phyloP scores from a whole-genome alignment of 495 filamentous ascomycete species.

The Penicillium verhagenii region DNA sequence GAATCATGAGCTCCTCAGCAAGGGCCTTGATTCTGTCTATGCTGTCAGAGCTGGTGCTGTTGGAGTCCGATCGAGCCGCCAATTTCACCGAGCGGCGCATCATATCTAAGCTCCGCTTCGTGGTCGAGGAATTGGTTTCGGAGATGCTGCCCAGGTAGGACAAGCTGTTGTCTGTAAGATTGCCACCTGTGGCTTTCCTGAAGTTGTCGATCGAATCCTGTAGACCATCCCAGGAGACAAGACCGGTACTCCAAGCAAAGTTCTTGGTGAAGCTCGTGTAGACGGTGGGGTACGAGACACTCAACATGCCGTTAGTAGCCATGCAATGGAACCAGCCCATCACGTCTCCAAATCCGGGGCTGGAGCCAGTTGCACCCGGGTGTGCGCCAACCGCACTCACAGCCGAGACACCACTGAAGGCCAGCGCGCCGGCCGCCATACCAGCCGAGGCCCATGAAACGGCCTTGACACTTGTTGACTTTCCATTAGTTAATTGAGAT shows the following conservation, averaged over 20 bases:
- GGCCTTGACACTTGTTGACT: slow-evolving; percentile 68
- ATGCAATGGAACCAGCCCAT: slow-evolving; percentile 90
- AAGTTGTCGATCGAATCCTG: slow-evolving; percentile 86
- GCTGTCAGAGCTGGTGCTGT: slow-evolving; percentile 28
- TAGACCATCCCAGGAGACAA: slow-evolving; percentile 79
- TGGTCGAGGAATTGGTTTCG: slow-evolving; percentile 33
- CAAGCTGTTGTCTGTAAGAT: slow-evolving; percentile 77
- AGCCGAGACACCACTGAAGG: slow-evolving; percentile 72
- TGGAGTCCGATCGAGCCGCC: slow-evolving; percentile 44
- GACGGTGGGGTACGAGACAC: slow-evolving; percentile 78
- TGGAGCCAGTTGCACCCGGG: slow-evolving; percentile 64
- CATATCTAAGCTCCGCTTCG: slow-evolving; percentile 55
- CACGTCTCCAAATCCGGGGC: slow-evolving; percentile 83
- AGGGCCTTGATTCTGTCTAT: slow-evolving; percentile 70
- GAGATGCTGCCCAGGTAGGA: slow-evolving; percentile 65
- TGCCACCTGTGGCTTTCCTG: slow-evolving; percentile 75
- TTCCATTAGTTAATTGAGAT: slow-evolving; percentile 81
- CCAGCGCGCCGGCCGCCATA: slow-evolving; percentile 80
- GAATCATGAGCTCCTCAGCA: slow-evolving; percentile 75
- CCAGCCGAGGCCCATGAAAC: slow-evolving; percentile 84
- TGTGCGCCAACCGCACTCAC: slow-evolving; percentile 61
- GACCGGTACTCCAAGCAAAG: slow-evolving; percentile 86
- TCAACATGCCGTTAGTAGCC: slow-evolving; percentile 94
- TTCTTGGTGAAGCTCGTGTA: slow-evolving; percentile 89
- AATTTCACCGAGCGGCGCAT: slow-evolving; percentile 50